Evolutionary conservation across 75 land plant genomes (phyloP).

Genomic region (Adiantum capillusveneris): DNA sequence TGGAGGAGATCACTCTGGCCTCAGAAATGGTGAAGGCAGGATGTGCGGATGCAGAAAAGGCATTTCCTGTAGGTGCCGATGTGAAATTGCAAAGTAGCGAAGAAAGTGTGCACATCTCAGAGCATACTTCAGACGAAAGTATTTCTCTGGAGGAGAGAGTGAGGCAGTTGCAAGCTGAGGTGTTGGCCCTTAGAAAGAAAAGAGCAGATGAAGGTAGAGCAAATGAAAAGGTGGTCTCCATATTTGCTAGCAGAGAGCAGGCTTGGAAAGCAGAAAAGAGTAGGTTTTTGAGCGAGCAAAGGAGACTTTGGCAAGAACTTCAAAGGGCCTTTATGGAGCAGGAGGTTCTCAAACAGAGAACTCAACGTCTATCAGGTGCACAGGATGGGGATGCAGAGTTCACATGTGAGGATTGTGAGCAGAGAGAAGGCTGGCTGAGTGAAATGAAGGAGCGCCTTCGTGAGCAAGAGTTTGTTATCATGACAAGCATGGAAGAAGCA

Average conservation of each 20-base stretch:
- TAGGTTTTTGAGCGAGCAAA: slow-evolving; percentile 17
- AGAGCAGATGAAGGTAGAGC: slow-evolving; percentile 79
- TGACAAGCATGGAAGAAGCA: slow-evolving; percentile 30
- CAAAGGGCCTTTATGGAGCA: not conserved
- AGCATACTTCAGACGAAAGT: too few species aligned
- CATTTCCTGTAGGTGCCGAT: too few species aligned
- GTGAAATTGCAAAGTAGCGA: too few species aligned
- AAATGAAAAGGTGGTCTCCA: slow-evolving; percentile 78
- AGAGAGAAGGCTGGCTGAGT: slow-evolving; percentile 30
- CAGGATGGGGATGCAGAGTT: not conserved
- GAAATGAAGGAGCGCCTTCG: slow-evolving; percentile 40
- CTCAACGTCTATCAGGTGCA: not conserved
- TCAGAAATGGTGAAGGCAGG: too few species aligned
- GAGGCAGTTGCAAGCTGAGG: slow-evolving; percentile 23
- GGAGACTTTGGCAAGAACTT: not conserved
- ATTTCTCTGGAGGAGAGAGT: too few species aligned
- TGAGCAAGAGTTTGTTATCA: slow-evolving; percentile 39
- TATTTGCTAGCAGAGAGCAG: slow-evolving; percentile 71
- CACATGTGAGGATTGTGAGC: slow-evolving; percentile 18
- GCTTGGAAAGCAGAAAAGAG: slow-evolving; percentile 63
- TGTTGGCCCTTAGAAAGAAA: slow-evolving; percentile 37
- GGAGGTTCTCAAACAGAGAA: not conserved
- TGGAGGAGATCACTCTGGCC: too few species aligned
- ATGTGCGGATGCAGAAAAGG: too few species aligned
- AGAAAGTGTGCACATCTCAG: too few species aligned